Evolutionary conservation across 305 asterid species (phyloP).

Genomic region (Solanum hybrid): DNA sequence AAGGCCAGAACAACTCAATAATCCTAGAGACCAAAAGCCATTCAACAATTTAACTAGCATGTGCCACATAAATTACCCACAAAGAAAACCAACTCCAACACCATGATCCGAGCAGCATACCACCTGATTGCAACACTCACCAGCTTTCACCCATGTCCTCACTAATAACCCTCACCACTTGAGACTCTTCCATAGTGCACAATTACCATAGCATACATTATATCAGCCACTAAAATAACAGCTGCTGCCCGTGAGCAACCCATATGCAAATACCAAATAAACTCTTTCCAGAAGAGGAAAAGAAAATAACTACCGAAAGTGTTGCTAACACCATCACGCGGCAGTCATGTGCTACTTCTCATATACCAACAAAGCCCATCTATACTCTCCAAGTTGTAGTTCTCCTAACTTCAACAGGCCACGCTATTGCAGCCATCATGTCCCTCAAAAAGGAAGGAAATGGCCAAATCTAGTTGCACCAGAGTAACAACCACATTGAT

Average conservation of each 20-base stretch:
- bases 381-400: not conserved
- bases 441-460: not conserved
- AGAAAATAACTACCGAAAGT: not conserved
- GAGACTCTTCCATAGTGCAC: not conserved
- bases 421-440: not conserved
- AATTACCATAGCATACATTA: not conserved
- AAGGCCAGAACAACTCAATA: not conserved
- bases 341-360: not conserved
- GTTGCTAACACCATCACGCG: not conserved
- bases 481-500: not conserved
- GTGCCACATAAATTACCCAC: not conserved
- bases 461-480: not conserved
- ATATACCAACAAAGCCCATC: not conserved
- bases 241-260: not conserved
- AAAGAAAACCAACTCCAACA: not conserved
- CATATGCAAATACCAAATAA: not conserved
- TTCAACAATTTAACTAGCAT: not conserved
- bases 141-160: not conserved
- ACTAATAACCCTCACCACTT: not conserved
- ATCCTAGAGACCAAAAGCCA: not conserved
- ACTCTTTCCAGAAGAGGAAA: not conserved
- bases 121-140: not conserved
- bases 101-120: not conserved
- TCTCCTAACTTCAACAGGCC: not conserved
- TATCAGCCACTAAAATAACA: not conserved